Evolutionary conservation across 495 filamentous ascomycete genomes (phyloP), one percentile per base, ranked within the genome.

Genomic region (Neurospora sp.): DNA sequence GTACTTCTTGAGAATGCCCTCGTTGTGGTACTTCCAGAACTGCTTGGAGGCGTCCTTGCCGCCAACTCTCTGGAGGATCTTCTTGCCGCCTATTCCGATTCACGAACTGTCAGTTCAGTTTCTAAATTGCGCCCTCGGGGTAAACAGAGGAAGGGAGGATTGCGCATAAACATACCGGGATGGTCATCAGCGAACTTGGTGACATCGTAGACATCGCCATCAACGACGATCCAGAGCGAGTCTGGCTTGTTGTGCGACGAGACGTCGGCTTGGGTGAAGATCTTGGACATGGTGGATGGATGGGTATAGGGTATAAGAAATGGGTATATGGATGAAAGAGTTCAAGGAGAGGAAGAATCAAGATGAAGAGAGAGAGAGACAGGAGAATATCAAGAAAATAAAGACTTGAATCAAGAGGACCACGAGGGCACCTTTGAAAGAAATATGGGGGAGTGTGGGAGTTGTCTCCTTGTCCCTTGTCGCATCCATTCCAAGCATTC

Each of bases 11-110:
- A 98, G 87, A 76, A 98, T 93, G 72, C 91, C 88, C 78, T 88
- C 87, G 78, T 97, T 99, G 87, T 99, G 96, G 82, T 99, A 98
- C 84, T 98, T 99, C 96, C 96, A 99, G 86, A 99, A 99, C 80
- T 97, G 96, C 83, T 96, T 95, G 37, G 93, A 95, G 20, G 96
- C 96, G 77, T 99, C 96, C 82, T 98, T 99, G 77, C 96, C 96
- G 66, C 90, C 96, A 18, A 98, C 94, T 73, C 95, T 87, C 77
- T 93, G 90, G 72, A 99, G 90, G 82, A 99, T 99, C 86, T 98
- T 99, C 89, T 98, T 97, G 78, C 96, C 95, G 83, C 95, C 93
- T 91, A 79, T 70, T 76, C 5, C n/a, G 16, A 18, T n/a, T n/a
- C 3, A 2, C n/a, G 12, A 23, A 49, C 69, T 27, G 18, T 54